phyloP scores from a whole-genome alignment of 177 flowering plant genomes.

The Vitis hybrid region DNA sequence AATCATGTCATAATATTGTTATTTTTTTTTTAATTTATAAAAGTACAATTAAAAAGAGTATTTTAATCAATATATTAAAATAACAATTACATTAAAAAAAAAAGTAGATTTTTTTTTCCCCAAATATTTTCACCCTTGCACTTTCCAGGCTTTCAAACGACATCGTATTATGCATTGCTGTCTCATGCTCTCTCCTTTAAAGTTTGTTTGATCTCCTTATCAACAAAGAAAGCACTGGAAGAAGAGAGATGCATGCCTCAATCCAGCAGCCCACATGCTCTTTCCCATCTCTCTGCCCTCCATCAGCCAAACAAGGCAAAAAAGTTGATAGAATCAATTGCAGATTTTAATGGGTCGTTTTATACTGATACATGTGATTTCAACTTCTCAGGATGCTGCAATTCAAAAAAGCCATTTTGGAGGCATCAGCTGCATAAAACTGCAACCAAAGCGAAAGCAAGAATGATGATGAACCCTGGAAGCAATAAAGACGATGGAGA shows the following conservation, averaged over 20 bases:
- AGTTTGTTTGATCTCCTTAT: not conserved
- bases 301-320: constrained; percentile 5
- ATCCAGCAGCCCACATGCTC: constrained; percentile 2
- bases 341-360: no score
- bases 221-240: not conserved
- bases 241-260: constrained; percentile 9
- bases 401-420: not conserved
- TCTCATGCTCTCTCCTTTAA: no score
- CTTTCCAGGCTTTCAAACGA: no score
- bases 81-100: no score
- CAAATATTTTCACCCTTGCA: no score
- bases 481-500: constrained; percentile 3
- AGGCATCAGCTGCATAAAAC: not conserved
- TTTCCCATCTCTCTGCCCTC: constrained; percentile 6
- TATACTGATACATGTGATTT: not conserved
- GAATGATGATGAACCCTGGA: constrained; percentile 12
- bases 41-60: no score
- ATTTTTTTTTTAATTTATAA: no score
- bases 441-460: constrained; percentile 4
- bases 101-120: no score
- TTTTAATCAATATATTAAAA: no score
- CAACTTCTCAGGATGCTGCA: constrained; percentile 7
- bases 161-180: no score
- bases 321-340: no score
- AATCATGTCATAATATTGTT: no score